These are phyloP conservation scores for Isoetes engelmannii DNA, from an alignment of 83 land plant genomes.

Conservation along the genomic window DNA sequence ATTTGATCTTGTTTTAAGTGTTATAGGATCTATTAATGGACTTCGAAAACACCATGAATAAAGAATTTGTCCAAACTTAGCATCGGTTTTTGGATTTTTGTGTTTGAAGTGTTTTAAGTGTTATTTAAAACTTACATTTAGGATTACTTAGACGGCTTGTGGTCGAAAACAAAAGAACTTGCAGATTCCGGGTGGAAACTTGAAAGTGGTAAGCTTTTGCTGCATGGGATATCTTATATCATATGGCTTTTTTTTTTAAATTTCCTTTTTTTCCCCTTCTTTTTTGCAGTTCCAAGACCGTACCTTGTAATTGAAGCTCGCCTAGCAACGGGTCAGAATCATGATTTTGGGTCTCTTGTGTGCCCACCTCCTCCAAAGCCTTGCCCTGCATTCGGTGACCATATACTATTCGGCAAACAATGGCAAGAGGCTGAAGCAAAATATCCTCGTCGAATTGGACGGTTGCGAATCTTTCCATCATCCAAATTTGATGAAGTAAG, in stretches of 20 bases:
- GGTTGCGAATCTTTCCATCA: constrained; percentile 69
- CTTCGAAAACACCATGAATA: neutral
- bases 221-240: neutral
- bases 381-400: constrained; percentile 25
- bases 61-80: neutral
- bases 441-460: constrained; percentile 63
- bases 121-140: constrained; percentile 7
- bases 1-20: neutral
- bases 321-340: constrained; percentile 56
- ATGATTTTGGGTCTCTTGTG: constrained; percentile 53
- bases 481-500: constrained; percentile 61
- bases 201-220: constrained; percentile 59
- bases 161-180: constrained; percentile 61
- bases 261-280: neutral
- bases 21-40: neutral
- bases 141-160: constrained; percentile 84
- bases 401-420: constrained; percentile 41
- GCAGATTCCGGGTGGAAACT: constrained; percentile 77
- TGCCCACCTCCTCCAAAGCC: constrained; percentile 53
- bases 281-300: constrained; percentile 71
- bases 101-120: too few relatives aligned
- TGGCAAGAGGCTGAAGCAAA: constrained; percentile 66
- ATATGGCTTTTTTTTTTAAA: neutral
- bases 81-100: too few relatives aligned
- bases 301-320: constrained; percentile 80